Conservation (phyloP, 2,329 filamentous ascomycete species). For the Periconia sp. region DNA sequence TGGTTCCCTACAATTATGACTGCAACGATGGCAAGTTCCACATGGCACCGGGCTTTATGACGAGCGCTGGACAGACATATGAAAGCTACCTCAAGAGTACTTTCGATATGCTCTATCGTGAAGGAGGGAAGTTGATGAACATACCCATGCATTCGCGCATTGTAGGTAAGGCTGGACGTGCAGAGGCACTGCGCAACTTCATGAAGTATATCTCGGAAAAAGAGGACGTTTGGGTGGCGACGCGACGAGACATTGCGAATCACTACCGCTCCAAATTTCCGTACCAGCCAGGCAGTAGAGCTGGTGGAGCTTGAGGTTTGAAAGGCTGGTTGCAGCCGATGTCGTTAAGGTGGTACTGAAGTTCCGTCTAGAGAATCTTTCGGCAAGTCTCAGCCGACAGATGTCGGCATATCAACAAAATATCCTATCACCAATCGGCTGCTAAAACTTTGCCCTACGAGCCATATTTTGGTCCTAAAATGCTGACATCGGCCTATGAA, state of each 20-base stretch:
- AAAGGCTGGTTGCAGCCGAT: too few relatives aligned
- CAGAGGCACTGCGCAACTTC: slow-evolving; percentile 49
- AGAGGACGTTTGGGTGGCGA: slow-evolving; percentile 53
- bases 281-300: slow-evolving; percentile 31
- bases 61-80: slow-evolving; percentile 46
- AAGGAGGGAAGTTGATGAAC: slow-evolving; percentile 53
- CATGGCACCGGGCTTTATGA: slow-evolving; percentile 51
- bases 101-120: slow-evolving; percentile 50
- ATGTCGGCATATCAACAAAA: too few relatives aligned
- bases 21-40: slow-evolving; percentile 54
- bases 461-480: too few relatives aligned
- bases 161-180: slow-evolving; percentile 49
- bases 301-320: too few relatives aligned
- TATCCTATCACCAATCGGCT: too few relatives aligned
- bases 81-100: slow-evolving; percentile 49
- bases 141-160: slow-evolving; percentile 51
- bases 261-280: slow-evolving; percentile 50
- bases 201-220: slow-evolving; percentile 48
- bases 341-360: too few relatives aligned
- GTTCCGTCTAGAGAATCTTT: too few relatives aligned
- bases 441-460: too few relatives aligned
- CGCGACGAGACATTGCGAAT: slow-evolving; percentile 50
- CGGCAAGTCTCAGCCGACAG: too few relatives aligned
- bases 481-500: too few relatives aligned
- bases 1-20: slow-evolving; percentile 49